Base-by-base conservation (phyloP, 371 early-diverging fungal species). In the Mucor mucedo region DNA sequence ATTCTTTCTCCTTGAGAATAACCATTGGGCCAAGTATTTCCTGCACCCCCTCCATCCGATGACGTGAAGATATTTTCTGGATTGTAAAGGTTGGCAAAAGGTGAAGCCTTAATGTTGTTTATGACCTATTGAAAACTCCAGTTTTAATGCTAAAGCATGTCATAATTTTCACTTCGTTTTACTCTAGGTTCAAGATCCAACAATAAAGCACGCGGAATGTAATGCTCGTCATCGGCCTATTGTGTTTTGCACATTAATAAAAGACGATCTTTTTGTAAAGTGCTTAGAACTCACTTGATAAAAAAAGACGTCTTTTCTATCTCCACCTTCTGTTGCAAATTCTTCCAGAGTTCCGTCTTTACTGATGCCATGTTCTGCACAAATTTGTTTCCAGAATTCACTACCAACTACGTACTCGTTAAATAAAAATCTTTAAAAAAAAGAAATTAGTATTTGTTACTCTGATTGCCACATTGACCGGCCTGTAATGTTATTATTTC, bases 221-320 rank as follows among this genome's bases (percentile, higher is more conserved):
- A 96, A 67, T 94, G 95, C 67, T 91, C 93, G 70, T 97, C 95
- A 71, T 96, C 96, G 16, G 97, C 95, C 87, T 94, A 75, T 35
- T 35, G 35, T 35, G 35, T 35, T 35, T 4, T 35, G 35, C 16
- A 41, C 13, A 53, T 28, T 44, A 14, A 27, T 35, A 5, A 41
- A 4, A 11, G 33, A 16, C 59, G 10, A 3, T 2, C 4, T 5
- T 3, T 11, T 28, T 13, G 7, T 28, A 48, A 48, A 28, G 28
- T 21, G 21, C 8, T 9, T 8, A 7, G 2, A 27, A 47, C 60
- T 62, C 73, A 93, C 94, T 78, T 99, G 98, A 78, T 99, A 99
- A 73, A 99, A 99, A 70, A 99, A 99, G 30, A 97, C 96, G 72
- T 99, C 99, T 80, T 99, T 99, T 68, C 99, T 80, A 78, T 97